Percentiles rank a stretch among this genome's conserved stretches.
Conservation (phyloP, 345 rosid genomes). For the Brassica rapa region DNA sequence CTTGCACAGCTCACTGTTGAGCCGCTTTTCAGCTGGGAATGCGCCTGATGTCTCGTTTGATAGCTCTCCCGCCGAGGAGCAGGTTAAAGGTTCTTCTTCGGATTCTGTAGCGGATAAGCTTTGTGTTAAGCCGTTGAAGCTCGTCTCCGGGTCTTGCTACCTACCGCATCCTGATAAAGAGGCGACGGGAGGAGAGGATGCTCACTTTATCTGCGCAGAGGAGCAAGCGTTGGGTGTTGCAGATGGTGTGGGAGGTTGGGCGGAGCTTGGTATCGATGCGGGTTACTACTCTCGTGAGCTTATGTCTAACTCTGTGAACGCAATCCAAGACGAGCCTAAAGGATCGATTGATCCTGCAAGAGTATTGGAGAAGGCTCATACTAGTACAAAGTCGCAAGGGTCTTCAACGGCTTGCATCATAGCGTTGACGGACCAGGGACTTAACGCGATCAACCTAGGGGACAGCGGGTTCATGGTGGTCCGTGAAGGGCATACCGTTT, state of each 20-base stretch:
- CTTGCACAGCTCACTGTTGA: slow-evolving; percentile 52
- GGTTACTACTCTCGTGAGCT: slow-evolving; percentile 89
- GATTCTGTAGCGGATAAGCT: slow-evolving; percentile 48
- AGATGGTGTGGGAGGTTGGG: slow-evolving; percentile 99
- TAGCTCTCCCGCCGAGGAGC: slow-evolving; percentile 58
- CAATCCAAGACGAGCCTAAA: slow-evolving; percentile 85
- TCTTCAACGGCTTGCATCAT: slow-evolving; percentile 97
- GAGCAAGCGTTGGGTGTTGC: slow-evolving; percentile 95
- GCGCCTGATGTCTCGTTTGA: slow-evolving; percentile 73
- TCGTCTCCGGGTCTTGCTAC: slow-evolving; percentile 86
- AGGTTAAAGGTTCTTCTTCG: slow-evolving; percentile 44
- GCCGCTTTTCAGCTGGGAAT: slow-evolving; percentile 57
- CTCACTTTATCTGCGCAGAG: slow-evolving; percentile 83
- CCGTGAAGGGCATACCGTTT: slow-evolving; percentile 87
- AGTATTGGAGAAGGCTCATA: slow-evolving; percentile 90
- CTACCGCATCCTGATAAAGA: slow-evolving; percentile 99
- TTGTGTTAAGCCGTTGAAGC: slow-evolving; percentile 56
- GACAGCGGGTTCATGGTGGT: slow-evolving; percentile 99
- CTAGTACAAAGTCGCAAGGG: slow-evolving; percentile 81
- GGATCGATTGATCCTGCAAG: slow-evolving; percentile 85
- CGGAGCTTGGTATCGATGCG: slow-evolving; percentile 82
- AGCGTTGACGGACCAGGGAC: slow-evolving; percentile 83
- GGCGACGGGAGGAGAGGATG: slow-evolving; percentile 99
- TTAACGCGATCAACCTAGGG: slow-evolving; percentile 79
- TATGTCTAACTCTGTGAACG: slow-evolving; percentile 87